Percentiles rank a stretch among this genome's conserved stretches.
Evolutionary conservation across 148 eudicot species (phyloP).

Genomic region (Persicaria tinctoria): DNA sequence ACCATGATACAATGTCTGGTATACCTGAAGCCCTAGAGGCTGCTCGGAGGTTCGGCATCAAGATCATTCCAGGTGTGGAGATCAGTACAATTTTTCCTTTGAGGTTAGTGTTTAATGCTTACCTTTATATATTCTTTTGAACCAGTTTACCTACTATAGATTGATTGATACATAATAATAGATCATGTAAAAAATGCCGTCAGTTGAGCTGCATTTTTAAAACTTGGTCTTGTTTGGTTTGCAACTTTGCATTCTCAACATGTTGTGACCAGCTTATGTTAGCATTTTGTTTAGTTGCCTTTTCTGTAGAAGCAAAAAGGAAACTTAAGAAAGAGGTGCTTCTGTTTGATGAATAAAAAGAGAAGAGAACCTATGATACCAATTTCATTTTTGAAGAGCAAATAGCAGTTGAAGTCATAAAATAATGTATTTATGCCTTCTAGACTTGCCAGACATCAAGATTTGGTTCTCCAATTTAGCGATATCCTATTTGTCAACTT

Average conservation of each 20-base stretch:
- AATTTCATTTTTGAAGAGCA: background rate
- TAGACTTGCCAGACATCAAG: background rate
- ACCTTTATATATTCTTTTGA: background rate
- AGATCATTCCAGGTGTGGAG: conserved; percentile 95
- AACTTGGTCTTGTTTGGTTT: background rate
- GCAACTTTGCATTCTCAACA: background rate
- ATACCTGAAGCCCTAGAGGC: conserved; percentile 82
- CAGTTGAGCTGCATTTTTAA: background rate
- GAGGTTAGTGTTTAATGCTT: conserved; percentile 33
- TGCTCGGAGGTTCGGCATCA: conserved; percentile 75
- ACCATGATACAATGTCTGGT: conserved; percentile 96
- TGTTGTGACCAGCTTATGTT: background rate
- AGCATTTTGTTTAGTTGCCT: background rate
- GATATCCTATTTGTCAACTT: background rate
- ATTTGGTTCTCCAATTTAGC: background rate
- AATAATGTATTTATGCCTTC: background rate
- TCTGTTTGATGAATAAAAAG: background rate
- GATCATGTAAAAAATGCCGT: background rate
- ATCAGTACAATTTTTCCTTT: conserved; percentile 71
- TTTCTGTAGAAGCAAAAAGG: background rate
- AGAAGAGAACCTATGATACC: background rate
- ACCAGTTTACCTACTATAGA: background rate
- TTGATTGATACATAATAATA: background rate
- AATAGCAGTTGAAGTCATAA: background rate
- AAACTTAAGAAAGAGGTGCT: background rate